phyloP scores from a whole-genome alignment of 129 eudicot genomes.

The Helichrysum umbraculigerum region DNA sequence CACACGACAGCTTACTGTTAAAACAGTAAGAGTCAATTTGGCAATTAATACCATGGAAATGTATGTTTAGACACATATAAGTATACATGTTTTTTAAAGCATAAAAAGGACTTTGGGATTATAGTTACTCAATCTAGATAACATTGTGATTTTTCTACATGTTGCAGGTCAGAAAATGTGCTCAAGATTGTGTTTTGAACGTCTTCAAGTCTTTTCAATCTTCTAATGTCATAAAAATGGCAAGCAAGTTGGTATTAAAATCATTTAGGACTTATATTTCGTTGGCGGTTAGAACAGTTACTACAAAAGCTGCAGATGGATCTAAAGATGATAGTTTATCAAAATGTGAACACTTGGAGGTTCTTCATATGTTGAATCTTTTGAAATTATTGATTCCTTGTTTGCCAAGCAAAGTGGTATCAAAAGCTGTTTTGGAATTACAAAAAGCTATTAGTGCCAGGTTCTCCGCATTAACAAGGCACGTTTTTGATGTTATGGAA shows the following conservation, averaged over 20 bases:
- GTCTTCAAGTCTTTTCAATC: constrained; percentile 62
- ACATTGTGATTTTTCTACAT: constrained; percentile 20
- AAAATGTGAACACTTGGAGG: constrained; percentile 64
- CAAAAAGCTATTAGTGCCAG: constrained; percentile 43
- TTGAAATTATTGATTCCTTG: constrained; percentile 63
- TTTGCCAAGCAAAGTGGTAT: constrained; percentile 51
- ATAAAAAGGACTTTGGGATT: not conserved
- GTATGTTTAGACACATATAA: not conserved
- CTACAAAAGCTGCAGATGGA: constrained; percentile 41
- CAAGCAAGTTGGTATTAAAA: constrained; percentile 64
- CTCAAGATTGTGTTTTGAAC: constrained; percentile 75
- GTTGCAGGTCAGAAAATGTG: constrained; percentile 92
- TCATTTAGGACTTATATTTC: constrained; percentile 53
- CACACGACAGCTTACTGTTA: not conserved
- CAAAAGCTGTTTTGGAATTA: constrained; percentile 45
- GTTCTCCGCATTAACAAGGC: constrained; percentile 66
- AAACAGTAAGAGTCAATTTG: not conserved
- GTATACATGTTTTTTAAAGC: not conserved
- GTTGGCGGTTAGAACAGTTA: constrained; percentile 40
- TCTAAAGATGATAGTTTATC: constrained; percentile 37
- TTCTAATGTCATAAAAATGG: constrained; percentile 41
- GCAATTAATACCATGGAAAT: not conserved
- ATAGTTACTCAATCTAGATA: not conserved
- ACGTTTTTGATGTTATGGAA: constrained; percentile 57
- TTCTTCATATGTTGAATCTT: constrained; percentile 69